Conservation (phyloP, 1,284 basidiomycete species). For the Ganoderma meredithae region DNA sequence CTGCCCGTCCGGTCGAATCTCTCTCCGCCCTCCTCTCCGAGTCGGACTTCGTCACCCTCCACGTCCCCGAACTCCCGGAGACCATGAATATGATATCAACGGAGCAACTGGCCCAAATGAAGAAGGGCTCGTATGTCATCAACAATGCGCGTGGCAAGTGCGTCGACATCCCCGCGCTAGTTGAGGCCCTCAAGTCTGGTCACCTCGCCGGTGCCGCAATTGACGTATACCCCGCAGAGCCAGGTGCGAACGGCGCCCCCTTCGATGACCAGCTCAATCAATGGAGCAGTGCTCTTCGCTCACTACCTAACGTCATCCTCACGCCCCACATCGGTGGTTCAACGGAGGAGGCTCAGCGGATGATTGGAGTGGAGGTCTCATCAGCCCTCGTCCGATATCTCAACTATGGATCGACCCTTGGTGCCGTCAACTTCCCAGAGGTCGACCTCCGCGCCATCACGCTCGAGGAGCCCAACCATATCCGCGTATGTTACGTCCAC, state of each 20-base stretch:
- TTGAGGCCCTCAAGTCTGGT: conserved; percentile 82
- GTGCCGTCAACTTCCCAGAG: conserved; percentile 99
- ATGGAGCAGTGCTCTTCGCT: conserved; percentile 80
- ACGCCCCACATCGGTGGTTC: conserved; percentile 99
- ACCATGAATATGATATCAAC: conserved; percentile 94
- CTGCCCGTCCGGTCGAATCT: conserved; percentile 88
- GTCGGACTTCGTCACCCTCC: conserved; percentile 95
- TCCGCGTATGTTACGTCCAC: conserved; percentile 97
- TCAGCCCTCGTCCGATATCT: conserved; percentile 89
- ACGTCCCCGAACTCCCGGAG: conserved; percentile 96
- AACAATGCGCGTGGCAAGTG: conserved; percentile 98
- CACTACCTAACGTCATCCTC: conserved; percentile 88
- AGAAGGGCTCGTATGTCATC: conserved; percentile 94
- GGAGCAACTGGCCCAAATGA: conserved; percentile 89
- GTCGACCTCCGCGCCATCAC: conserved; percentile 95
- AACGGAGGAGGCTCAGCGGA: conserved; percentile 97
- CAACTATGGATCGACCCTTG: conserved; percentile 90
- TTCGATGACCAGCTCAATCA: conserved; percentile 89
- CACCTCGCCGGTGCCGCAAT: conserved; percentile 95
- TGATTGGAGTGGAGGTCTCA: conserved; percentile 97
- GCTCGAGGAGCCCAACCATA: conserved; percentile 80
- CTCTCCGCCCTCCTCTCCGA: conserved; percentile 81
- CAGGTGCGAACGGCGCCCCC: conserved; percentile 86
- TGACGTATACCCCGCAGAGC: conserved; percentile 96
- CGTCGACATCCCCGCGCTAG: conserved; percentile 93